These are phyloP conservation scores for Trifolium dubium DNA, from an alignment of 306 rosid species.

Conservation along the genomic window DNA sequence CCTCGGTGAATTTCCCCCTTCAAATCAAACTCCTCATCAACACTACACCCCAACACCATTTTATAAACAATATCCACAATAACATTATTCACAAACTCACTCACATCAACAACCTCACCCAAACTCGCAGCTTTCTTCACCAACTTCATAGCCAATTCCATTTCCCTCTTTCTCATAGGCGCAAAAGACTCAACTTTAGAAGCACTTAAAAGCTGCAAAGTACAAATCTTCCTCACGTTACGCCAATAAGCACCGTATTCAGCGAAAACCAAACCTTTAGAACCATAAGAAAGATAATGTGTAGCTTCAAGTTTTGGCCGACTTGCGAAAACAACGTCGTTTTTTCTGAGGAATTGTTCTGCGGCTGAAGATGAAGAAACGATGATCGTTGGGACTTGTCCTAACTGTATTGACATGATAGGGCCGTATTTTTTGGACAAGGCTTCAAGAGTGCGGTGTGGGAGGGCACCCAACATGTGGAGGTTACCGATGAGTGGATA, in stretches of 20 bases:
- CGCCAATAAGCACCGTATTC: conserved; percentile 51
- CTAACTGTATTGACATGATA: conserved; percentile 42
- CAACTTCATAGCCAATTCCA: neutral
- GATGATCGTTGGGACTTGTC: conserved; percentile 37
- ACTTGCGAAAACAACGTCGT: conserved; percentile 36
- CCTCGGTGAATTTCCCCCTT: conserved; percentile 18
- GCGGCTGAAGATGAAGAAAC: conserved; percentile 50
- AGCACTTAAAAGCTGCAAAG: conserved; percentile 28
- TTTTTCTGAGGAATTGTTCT: conserved; percentile 48
- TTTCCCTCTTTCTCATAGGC: conserved; percentile 32
- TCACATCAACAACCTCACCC: conserved; percentile 39
- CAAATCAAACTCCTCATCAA: conserved; percentile 24
- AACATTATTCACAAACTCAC: conserved; percentile 13
- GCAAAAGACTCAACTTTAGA: conserved; percentile 37
- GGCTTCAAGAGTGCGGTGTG: conserved; percentile 32
- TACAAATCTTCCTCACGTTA: conserved; percentile 42
- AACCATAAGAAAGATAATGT: neutral
- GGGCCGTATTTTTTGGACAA: conserved; percentile 43
- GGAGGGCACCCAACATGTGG: conserved; percentile 47
- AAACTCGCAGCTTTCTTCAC: conserved; percentile 2
- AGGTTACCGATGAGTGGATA: conserved; percentile 49
- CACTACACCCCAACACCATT: conserved; percentile 33
- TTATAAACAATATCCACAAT: conserved; percentile 28
- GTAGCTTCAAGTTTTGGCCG: neutral
- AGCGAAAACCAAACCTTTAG: conserved; percentile 33